Base-by-base conservation (phyloP, 345 rosid genomes). In the Carallia pectinifolia region DNA sequence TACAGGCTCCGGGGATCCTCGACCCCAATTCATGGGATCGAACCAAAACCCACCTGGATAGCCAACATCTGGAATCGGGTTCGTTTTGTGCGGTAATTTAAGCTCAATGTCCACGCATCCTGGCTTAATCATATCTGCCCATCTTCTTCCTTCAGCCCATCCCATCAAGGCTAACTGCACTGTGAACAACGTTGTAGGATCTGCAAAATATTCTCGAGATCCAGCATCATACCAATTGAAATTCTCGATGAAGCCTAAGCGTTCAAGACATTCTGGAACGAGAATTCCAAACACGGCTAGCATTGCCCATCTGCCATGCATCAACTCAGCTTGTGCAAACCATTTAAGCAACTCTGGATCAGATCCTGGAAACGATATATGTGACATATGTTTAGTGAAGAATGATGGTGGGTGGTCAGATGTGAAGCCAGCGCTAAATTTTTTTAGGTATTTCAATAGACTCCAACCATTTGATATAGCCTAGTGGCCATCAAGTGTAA, bases 291-390 rank as follows among this genome's bases (percentile, higher is more conserved):
- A 70, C 65, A 87, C 97, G 0, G 91, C 98, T 3, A 94, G 85
- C 98, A 94, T 94, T n/a, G 97, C 98, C 98, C 98, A 94, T 69
- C 98, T 82, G 37, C 89, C 79, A 23, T 89, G 98, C 73, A 94
- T 75, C 53, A 94, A 85, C 80, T 91, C 97, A 3, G 95, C 98
- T 81, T 94, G 98, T 19, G 97, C 96, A 66, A 89, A 88, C 98
- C 98, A 94, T 85, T 83, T 88, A 13, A 89, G 91, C 12, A 66
- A 69, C 59, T 91, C 95, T 30, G 95, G 96, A 69, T 94, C 98
- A 37, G 96, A 94, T 19, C 97, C 98, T 93, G 78, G 52, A 65
- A 44, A 44, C 0, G 23, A 23, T 0, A 44, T 12, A 2, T 4
- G 13, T 12, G 16, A 44, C 17, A 44, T 44, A 44, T 44, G 50